Evolutionary conservation across 805 yeast genomes (phyloP).

Genomic region (Sungouiozyma ichnusensis): DNA sequence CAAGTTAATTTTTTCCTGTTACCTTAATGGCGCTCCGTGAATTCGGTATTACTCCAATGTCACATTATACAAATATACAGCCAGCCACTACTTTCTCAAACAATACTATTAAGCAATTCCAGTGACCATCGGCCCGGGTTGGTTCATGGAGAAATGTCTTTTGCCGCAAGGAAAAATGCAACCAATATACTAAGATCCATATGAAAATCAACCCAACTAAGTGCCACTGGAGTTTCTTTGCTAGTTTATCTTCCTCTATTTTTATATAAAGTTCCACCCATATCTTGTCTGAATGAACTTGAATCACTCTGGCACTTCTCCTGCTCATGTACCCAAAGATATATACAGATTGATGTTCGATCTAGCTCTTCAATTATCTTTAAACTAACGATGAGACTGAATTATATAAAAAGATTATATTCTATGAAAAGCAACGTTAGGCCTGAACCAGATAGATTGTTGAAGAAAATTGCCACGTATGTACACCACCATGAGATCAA

Average conservation of each 20-base stretch:
- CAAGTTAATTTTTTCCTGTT: too few species aligned
- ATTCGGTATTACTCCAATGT: neutral
- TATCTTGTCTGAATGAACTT: neutral
- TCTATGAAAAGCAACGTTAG: constrained; percentile 30
- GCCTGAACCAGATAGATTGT: constrained; percentile 41
- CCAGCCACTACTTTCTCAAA: neutral
- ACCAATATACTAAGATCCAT: too few species aligned
- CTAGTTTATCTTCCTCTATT: neutral
- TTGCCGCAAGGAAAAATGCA: too few species aligned
- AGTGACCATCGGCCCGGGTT: too few species aligned
- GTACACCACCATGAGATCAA: constrained; percentile 37
- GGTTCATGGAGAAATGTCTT: too few species aligned
- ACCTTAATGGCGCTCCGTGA: too few species aligned
- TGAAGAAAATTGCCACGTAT: constrained; percentile 40
- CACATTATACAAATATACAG: neutral
- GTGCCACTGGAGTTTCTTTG: neutral
- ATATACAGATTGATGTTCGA: too few species aligned
- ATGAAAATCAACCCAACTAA: too few species aligned
- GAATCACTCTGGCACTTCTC: neutral
- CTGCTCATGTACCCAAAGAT: too few species aligned
- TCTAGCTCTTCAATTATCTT: too few species aligned
- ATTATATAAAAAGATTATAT: neutral
- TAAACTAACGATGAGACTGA: neutral
- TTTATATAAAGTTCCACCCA: neutral
- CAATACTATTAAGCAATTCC: too few species aligned